A percentile compares a stretch with the other conserved stretches of the same genome.
Conservation (phyloP, 1,284 basidiomycete genomes). For the Puccinia novopanici region DNA sequence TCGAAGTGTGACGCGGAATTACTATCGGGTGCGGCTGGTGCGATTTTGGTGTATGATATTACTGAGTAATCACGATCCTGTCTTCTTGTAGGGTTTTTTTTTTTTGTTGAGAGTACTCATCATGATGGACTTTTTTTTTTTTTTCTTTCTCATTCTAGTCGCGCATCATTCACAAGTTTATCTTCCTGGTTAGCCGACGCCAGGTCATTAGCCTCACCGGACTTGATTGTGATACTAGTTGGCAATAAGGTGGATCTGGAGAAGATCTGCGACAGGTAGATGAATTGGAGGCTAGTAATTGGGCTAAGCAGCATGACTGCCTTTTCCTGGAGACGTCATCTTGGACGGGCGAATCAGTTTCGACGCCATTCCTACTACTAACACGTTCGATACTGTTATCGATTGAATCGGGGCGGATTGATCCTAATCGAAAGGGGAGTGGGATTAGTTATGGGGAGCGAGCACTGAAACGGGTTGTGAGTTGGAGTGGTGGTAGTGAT, state of each 20-base stretch:
- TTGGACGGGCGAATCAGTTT: conserved; percentile 84
- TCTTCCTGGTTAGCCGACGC: conserved; percentile 88
- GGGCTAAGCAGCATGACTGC: conserved; percentile 93
- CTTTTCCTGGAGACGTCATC: conserved; percentile 93
- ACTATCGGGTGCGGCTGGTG: conserved; percentile 85
- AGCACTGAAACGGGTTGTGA: conserved; percentile 79
- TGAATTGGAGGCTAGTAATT: conserved; percentile 86
- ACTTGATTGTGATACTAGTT: conserved; percentile 85
- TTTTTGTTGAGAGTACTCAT: background rate
- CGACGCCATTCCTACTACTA: conserved; percentile 82
- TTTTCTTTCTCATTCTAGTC: conserved; percentile 54
- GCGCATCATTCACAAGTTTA: conserved; percentile 72
- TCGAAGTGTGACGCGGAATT: conserved; percentile 93
- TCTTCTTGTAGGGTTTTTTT: conserved; percentile 55
- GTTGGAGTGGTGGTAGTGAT: conserved; percentile 55
- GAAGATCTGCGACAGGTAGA: conserved; percentile 83
- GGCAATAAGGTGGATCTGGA: conserved; percentile 94
- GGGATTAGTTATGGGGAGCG: conserved; percentile 96
- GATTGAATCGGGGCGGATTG: conserved; percentile 85
- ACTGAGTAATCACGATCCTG: too few relatives aligned
- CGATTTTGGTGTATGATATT: conserved; percentile 90
- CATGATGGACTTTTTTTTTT: background rate
- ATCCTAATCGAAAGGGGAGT: conserved; percentile 88
- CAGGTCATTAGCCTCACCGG: conserved; percentile 78
- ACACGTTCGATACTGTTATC: conserved; percentile 87